These are phyloP conservation scores for Mortierella sp. DNA, from an alignment of 371 early-diverging fungal genomes.

Conservation along the genomic window DNA sequence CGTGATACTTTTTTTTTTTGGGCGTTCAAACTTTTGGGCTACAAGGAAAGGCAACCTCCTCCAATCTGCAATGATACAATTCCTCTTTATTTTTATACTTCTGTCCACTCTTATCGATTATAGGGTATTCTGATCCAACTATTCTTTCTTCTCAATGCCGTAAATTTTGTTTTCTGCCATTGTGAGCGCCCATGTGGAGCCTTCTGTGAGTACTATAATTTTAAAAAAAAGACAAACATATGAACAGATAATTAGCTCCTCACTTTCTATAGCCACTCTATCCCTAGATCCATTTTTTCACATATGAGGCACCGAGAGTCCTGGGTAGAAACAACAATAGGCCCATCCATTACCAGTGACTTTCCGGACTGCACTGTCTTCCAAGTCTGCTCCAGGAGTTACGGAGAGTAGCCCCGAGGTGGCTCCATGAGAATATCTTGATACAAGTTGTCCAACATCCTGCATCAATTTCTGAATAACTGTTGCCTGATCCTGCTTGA, in stretches of 20 bases:
- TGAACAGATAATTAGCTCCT: neutral
- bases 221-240: neutral
- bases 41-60: no score
- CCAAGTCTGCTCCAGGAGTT: conserved; percentile 16
- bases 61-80: no score
- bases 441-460: conserved; percentile 54
- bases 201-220: conserved; percentile 33
- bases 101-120: neutral
- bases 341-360: conserved; percentile 27
- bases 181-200: conserved; percentile 46
- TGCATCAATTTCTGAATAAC: conserved; percentile 56
- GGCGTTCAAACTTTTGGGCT: no score
- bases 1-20: no score
- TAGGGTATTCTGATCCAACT: neutral
- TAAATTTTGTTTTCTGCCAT: conserved; percentile 58
- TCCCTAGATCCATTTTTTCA: no score
- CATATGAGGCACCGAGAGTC: neutral
- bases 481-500: conserved; percentile 45
- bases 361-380: conserved; percentile 53
- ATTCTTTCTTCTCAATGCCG: conserved; percentile 48
- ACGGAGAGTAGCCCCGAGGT: conserved; percentile 15
- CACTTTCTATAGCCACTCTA: neutral
- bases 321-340: no score
- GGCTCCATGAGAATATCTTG: conserved; percentile 32
- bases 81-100: neutral